Evolutionary conservation across 2,329 filamentous ascomycete species (phyloP), one percentile per base, ranked within the genome.

Genomic region (Apiospora malaysiana): DNA sequence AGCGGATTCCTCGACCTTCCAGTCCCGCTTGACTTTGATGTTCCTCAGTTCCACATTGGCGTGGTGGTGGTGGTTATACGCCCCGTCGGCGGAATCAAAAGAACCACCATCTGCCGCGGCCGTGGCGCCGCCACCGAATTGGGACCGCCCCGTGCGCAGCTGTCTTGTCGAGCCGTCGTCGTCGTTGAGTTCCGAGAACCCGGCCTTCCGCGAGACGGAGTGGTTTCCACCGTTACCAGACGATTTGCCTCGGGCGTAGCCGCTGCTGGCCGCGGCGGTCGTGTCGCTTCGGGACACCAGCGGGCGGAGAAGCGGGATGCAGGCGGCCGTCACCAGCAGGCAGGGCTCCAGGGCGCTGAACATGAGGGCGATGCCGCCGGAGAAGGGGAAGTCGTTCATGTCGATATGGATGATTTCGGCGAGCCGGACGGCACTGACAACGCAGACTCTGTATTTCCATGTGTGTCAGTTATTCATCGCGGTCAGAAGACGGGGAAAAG

Each of bases 271-370:
- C 42, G 4, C 2, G 43, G 40, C 25, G 6, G 23, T 23, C 46
- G 66, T n/a, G 5, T n/a, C 51, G 66, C 37, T 18, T 7, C 46
- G 4, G 25, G 42, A 45, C 14, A 68, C 40, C 23, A 68, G 70
- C 37, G 71, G 71, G 43, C 71, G 71, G 27, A 72, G 69, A n/a
- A 72, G 69, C 45, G 71, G 71, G 45, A 72, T 68, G 27, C 69
- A 71, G 16, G 71, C 71, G n/a, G 69, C 69, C 2, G 49, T 72
- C 0, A 72, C 67, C 46, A 68, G 65, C 46, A 72, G 43, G 7
- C 40, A 49, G 43, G 66, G 65, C 14, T 72, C 71, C 65, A 72
- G 69, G 5, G 69, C 66, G n/a, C 63, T 70, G 23, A 72, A 63
- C 69, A 72, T 71, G 40, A 69, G 42, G 4, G 69, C 51, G 32